Evolutionary conservation across 805 yeast species (phyloP), one percentile per base, ranked within the genome.

Genomic region (Ogataea glucozyma): DNA sequence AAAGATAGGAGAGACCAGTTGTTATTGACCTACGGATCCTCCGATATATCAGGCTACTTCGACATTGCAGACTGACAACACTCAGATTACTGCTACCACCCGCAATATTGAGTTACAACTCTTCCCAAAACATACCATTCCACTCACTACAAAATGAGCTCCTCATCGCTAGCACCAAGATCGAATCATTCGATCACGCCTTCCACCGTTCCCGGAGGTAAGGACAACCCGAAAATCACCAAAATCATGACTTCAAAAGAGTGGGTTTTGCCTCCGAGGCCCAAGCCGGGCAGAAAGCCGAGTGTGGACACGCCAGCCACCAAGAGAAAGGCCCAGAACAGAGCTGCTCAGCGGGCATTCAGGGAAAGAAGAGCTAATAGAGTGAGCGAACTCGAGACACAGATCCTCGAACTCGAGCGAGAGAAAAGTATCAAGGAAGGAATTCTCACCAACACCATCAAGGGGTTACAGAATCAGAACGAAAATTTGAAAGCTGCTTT

Each of bases 311-410:
- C 90, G 0, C 95, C 96, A 0, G 89, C 90, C 1, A 79, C 84
- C 17, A 86, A 87, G 62, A 69, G 96, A 41, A 88, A 88, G 64
- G 95, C 95, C 3, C 97, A 86, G 63, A 89, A 89, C 60, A 70
- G 97, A 45, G 95, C 93, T n/a, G 96, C 97, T 17, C 95, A 90
- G 69, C 61, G 96, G 44, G 95, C 97, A 2, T 87, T 88, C 67
- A 69, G 97, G 51, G 95, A 88, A 61, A 73, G 96, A 51, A 70
- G 95, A 54, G 95, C 96, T 14, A 85, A 85, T 23, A 68, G 89
- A 39, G 87, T 88, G 6, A 80, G 79, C 45, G 95, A 85, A 58
- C 70, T 90, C 41, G 96, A 88, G 60, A 77, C 74, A 39, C 80
- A 79, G 62, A 71, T 84, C 43, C 67, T 75, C 58, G 85, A 77